A percentile compares a stretch with the other conserved stretches of the same genome.
Evolutionary conservation across 2,329 filamentous ascomycete genomes (phyloP).

Genomic region (Achaetomium macrosporum): DNA sequence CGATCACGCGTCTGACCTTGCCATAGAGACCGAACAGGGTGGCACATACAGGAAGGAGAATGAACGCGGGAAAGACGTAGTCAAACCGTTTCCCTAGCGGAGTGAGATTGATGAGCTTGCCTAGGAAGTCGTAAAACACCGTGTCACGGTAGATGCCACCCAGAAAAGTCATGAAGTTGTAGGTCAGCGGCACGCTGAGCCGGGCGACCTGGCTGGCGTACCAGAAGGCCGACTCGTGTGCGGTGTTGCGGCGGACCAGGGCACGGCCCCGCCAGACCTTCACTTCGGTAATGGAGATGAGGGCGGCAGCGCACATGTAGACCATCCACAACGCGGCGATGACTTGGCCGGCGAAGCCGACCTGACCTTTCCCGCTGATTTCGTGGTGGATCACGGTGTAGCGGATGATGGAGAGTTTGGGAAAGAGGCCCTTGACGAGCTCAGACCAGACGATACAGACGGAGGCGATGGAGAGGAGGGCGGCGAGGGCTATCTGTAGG

Average conservation of each 20-base stretch:
- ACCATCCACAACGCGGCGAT: slow-evolving; percentile 83
- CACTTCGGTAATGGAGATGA: slow-evolving; percentile 83
- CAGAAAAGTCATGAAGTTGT: slow-evolving; percentile 94
- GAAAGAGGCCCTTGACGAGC: slow-evolving; percentile 74
- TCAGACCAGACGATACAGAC: slow-evolving; percentile 89
- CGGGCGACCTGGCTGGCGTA: slow-evolving; percentile 90
- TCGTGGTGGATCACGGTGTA: slow-evolving; percentile 70
- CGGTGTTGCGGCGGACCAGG: slow-evolving; percentile 83
- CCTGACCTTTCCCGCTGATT: slow-evolving; percentile 62
- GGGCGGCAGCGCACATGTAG: slow-evolving; percentile 90
- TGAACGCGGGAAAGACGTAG: slow-evolving; percentile 79
- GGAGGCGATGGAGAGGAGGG: slow-evolving; percentile 67
- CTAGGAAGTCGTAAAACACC: slow-evolving; percentile 82
- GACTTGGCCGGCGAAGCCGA: slow-evolving; percentile 81
- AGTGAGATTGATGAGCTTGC: slow-evolving; percentile 75
- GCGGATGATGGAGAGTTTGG: slow-evolving; percentile 64
- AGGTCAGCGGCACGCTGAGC: slow-evolving; percentile 84
- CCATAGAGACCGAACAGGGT: slow-evolving; percentile 88
- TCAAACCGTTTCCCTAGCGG: slow-evolving; percentile 79
- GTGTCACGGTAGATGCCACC: slow-evolving; percentile 70
- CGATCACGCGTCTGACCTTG: slow-evolving; percentile 67
- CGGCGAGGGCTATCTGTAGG: slow-evolving; percentile 58
- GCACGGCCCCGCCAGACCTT: slow-evolving; percentile 97
- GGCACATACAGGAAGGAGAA: slow-evolving; percentile 78
- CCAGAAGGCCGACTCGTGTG: slow-evolving; percentile 91